Conservation (phyloP, 2,329 filamentous ascomycete genomes). For the Botrytis tulipae region DNA sequence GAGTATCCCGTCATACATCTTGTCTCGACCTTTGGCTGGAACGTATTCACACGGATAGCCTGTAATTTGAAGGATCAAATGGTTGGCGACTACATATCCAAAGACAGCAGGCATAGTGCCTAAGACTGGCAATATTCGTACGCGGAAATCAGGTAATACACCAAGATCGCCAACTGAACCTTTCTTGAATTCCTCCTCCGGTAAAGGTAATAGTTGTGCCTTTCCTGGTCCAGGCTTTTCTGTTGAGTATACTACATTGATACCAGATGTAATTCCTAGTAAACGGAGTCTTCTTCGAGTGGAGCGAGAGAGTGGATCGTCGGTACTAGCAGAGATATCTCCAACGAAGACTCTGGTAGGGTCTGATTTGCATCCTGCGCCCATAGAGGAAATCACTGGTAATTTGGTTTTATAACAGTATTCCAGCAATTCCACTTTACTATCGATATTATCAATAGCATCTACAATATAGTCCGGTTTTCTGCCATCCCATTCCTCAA, state of each 20-base stretch:
- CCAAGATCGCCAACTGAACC: constrained; percentile 83
- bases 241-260: constrained; percentile 88
- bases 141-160: constrained; percentile 86
- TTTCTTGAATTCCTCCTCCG: constrained; percentile 84
- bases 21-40: constrained; percentile 77
- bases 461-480: constrained; percentile 88
- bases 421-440: constrained; percentile 85
- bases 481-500: constrained; percentile 66
- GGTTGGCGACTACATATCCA: constrained; percentile 86
- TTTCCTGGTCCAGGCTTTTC: constrained; percentile 90
- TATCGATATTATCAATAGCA: constrained; percentile 97
- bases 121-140: constrained; percentile 90
- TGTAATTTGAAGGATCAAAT: constrained; percentile 78
- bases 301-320: constrained; percentile 83
- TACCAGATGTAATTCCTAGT: constrained; percentile 76
- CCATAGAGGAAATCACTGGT: constrained; percentile 91
- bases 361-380: constrained; percentile 88
- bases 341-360: constrained; percentile 83
- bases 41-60: constrained; percentile 87
- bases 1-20: constrained; percentile 86
- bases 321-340: constrained; percentile 83
- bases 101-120: constrained; percentile 98
- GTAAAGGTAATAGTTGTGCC: constrained; percentile 80
- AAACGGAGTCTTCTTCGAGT: constrained; percentile 73
- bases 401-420: constrained; percentile 79